Evolutionary conservation across 768 basidiomycete genomes (phyloP).

Genomic region (Leucosporidium scottii): DNA sequence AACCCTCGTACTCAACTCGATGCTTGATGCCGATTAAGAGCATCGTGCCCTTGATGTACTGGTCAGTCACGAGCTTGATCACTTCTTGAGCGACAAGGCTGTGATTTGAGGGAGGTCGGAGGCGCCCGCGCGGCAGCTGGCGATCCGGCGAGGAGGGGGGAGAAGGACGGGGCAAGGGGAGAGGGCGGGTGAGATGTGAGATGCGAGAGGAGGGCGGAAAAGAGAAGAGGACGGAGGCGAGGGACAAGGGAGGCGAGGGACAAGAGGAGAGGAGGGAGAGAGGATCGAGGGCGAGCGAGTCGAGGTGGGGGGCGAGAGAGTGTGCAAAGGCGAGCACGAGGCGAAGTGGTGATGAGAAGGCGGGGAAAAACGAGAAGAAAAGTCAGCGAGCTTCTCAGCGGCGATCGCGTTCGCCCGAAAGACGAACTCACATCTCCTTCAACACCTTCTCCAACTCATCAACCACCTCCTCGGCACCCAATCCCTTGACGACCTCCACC

Average conservation of each 20-base stretch:
- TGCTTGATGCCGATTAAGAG: constrained; percentile 2
- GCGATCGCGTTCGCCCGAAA: no score
- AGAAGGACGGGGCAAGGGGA: background rate
- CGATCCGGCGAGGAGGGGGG: background rate
- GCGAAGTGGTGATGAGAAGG: no score
- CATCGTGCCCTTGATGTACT: constrained; percentile 55
- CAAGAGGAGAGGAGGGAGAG: no score
- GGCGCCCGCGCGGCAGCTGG: constrained; percentile 66
- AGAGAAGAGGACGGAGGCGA: background rate
- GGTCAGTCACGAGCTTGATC: constrained; percentile 93
- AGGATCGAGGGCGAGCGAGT: no score
- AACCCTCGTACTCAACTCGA: background rate
- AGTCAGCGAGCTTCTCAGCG: no score
- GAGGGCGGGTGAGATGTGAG: no score
- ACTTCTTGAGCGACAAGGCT: constrained; percentile 92
- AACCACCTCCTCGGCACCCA: constrained; percentile 45
- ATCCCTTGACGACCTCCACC: constrained; percentile 46
- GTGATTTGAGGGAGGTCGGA: constrained; percentile 85
- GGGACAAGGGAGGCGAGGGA: background rate
- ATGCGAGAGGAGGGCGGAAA: no score
- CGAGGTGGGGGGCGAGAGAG: no score
- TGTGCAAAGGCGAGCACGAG: no score
- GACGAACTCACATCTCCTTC: constrained; percentile 34
- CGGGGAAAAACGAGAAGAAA: no score
- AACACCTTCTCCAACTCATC: constrained; percentile 41